Percentiles rank a stretch among this genome's conserved stretches.
These are phyloP conservation scores for Rhizopogon vulgaris DNA, from an alignment of 768 basidiomycete genomes.

Conservation along the genomic window DNA sequence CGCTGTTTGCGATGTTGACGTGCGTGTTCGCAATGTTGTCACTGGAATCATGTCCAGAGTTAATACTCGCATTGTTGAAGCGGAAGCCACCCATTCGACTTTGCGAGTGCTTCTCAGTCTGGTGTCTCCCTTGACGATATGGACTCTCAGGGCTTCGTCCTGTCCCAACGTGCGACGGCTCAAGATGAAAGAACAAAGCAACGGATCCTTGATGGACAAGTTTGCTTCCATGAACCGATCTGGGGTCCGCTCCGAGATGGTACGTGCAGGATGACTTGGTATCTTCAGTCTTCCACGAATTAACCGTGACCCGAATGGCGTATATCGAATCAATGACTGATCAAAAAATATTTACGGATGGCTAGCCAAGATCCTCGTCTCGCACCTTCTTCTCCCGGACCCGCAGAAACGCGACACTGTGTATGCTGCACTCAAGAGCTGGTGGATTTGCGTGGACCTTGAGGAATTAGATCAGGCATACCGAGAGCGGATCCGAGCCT, in stretches of 20 bases:
- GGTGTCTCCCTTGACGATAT: slow-evolving; percentile 17
- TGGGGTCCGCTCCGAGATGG: slow-evolving; percentile 60
- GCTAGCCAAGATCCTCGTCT: slow-evolving; percentile 54
- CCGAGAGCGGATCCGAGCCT: slow-evolving; percentile 40
- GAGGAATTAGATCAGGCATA: slow-evolving; percentile 58
- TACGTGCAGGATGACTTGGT: slow-evolving; percentile 23
- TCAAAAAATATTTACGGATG: background rate
- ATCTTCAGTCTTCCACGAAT: background rate
- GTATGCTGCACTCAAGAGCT: slow-evolving; percentile 48
- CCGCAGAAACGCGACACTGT: slow-evolving; percentile 58
- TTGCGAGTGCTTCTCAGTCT: slow-evolving; percentile 54
- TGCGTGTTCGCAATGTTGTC: slow-evolving; percentile 32
- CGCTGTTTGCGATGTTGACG: slow-evolving; percentile 80
- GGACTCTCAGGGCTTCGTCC: slow-evolving; percentile 21
- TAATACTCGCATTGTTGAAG: slow-evolving; percentile 29
- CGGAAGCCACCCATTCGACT: slow-evolving; percentile 75
- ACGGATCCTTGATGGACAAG: slow-evolving; percentile 57
- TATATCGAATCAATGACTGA: background rate
- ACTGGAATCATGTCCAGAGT: background rate
- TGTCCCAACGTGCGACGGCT: slow-evolving; percentile 29
- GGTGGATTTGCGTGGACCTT: slow-evolving; percentile 64
- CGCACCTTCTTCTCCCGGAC: slow-evolving; percentile 55
- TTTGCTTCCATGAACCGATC: slow-evolving; percentile 46
- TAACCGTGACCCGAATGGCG: background rate
- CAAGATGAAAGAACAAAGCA: slow-evolving; percentile 60